Evolutionary conservation across 208 protist genomes (phyloP), one percentile per base, ranked within the genome.

Genomic region (Jaenimonas drosophilae): DNA sequence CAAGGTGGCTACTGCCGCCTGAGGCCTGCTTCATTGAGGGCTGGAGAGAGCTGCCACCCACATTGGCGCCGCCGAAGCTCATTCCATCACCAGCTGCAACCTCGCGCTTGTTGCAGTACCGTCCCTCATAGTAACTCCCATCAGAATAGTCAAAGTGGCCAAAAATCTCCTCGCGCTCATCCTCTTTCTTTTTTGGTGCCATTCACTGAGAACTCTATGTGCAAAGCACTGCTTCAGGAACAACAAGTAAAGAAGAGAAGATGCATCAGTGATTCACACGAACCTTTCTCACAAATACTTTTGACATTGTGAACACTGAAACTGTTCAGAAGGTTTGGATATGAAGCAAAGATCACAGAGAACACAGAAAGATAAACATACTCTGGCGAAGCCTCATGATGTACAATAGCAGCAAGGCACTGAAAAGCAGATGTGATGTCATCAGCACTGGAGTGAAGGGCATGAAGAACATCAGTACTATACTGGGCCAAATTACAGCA

Each of bases 111-210:
- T n/a, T n/a, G n/a, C n/a, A n/a, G 44, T 61, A 77, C 29, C 64
- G 64, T 14, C 79, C 80, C 7, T 78, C 68, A 56, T 88, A 93
- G 5, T 59, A 29, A 57, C 69, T 87, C n/a, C 80, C 75, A 50
- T 87, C 76, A 28, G 54, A 29, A 43, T 70, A 80, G 34, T 56
- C 59, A 66, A 89, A 85, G 24, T 24, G 59, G 21, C 62, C 62
- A 11, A 64, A 46, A 17, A 54, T 55, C 40, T 76, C 66, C 45
- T 86, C 77, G 7, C 69, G 68, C 32, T 57, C 58, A 9, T 88
- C 80, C 9, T 89, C 78, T 30, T 81, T 81, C 59, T 70, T 64
- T 38, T 78, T 92, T 7, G 67, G 54, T 3, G 76, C 65, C 72
- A 81, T 81, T 11, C 25, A 26, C 9, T 5, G 20, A 12, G 0